Evolutionary conservation across 768 basidiomycete species (phyloP).

Genomic region (Panaeolus papilionaceus): DNA sequence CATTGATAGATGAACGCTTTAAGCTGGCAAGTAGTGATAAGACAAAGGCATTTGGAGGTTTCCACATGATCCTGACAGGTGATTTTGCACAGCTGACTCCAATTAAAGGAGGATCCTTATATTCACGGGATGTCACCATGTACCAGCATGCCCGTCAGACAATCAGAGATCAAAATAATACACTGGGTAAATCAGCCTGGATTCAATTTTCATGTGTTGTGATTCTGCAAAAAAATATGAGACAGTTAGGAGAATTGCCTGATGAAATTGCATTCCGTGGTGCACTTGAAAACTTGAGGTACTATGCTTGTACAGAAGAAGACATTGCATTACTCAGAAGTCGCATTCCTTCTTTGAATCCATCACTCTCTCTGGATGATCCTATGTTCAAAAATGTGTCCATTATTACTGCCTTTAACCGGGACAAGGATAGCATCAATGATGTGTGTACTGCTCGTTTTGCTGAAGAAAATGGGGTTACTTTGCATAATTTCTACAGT

Average conservation of each 20-base stretch:
- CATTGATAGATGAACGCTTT: conserved; percentile 32
- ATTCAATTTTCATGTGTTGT: conserved; percentile 15
- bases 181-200: conserved; percentile 33
- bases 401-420: conserved; percentile 37
- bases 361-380: conserved; percentile 22
- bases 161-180: conserved; percentile 38
- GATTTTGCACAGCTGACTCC: conserved; percentile 49
- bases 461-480: conserved; percentile 35
- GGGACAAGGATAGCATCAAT: conserved; percentile 39
- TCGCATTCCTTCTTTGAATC: conserved; percentile 21
- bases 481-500: conserved; percentile 31
- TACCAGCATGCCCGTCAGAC: conserved; percentile 28
- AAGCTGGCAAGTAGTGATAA: conserved; percentile 23
- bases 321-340: conserved; percentile 38
- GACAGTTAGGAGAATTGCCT: conserved; percentile 30
- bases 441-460: conserved; percentile 31
- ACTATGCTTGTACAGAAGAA: conserved; percentile 37
- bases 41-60: conserved; percentile 39
- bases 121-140: conserved; percentile 15
- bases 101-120: conserved; percentile 27
- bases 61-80: conserved; percentile 45
- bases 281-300: conserved; percentile 30
- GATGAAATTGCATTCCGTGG: conserved; percentile 35
- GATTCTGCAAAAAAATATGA: conserved; percentile 39
- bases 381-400: conserved; percentile 35